Percentiles rank a stretch among this genome's conserved stretches.
Conservation (phyloP, 176 grass and related monocot genomes). For the Echinochloa phyllopogon region DNA sequence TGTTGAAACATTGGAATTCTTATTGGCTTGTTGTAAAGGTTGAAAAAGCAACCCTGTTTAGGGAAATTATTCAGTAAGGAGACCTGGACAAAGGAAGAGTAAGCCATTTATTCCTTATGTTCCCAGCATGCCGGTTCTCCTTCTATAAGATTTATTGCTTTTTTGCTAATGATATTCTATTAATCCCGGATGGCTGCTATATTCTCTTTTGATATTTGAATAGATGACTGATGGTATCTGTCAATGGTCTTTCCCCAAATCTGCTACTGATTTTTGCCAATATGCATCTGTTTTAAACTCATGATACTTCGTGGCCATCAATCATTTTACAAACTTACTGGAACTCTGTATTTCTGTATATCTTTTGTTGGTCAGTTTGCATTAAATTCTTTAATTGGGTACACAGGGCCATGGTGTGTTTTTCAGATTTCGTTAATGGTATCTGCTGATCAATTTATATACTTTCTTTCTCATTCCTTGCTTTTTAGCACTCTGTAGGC, state of each 20-base stretch:
- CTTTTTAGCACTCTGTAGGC: conserved; percentile 28
- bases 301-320: neutral
- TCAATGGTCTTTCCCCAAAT: neutral
- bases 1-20: neutral
- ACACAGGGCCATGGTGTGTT: neutral
- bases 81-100: neutral
- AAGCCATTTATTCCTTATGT: neutral
- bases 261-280: neutral
- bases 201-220: neutral
- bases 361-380: conserved; percentile 15
- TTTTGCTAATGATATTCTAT: neutral
- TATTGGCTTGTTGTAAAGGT: neutral
- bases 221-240: neutral
- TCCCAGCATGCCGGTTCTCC: neutral
- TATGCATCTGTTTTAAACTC: neutral
- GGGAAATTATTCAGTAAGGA: neutral
- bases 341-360: neutral
- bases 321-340: neutral
- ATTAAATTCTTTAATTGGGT: neutral
- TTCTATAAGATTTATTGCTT: neutral
- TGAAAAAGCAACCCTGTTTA: neutral
- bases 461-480: neutral
- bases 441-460: conserved; percentile 7
- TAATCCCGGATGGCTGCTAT: neutral
- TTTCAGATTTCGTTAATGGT: conserved; percentile 20